Evolutionary conservation across 83 land plant species (phyloP).

Genomic region (Isoetes engelmannii): DNA sequence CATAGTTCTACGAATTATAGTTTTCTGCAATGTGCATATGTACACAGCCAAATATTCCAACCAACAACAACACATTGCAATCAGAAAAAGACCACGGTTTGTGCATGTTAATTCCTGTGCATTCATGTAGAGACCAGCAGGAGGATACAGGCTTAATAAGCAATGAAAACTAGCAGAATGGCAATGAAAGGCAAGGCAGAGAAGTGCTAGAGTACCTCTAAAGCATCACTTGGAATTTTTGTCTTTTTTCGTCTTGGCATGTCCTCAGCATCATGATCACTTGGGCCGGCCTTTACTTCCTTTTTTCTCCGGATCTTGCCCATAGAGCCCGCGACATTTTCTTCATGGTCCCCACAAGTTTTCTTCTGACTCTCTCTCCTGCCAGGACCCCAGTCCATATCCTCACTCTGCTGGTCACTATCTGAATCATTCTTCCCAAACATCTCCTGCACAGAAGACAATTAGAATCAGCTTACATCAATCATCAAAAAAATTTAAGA

Average conservation of each 20-base stretch:
- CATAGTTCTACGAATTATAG: too few relatives aligned
- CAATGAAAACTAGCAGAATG: not conserved
- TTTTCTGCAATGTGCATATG: not conserved
- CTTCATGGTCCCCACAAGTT: slow-evolving; percentile 2
- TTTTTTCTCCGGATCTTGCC: not conserved
- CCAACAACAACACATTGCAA: slow-evolving; percentile 8
- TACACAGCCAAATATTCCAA: not conserved
- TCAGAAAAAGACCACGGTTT: not conserved
- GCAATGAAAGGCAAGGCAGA: not conserved
- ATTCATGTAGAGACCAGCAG: too few relatives aligned
- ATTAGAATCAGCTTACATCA: not conserved
- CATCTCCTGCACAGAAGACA: slow-evolving; percentile 38
- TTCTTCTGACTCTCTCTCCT: not conserved
- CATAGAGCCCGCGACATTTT: not conserved
- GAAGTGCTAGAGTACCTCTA: slow-evolving; percentile 13
- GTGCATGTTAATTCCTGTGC: too few relatives aligned
- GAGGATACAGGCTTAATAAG: too few relatives aligned
- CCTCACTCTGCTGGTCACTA: slow-evolving; percentile 45
- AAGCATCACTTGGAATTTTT: slow-evolving; percentile 17
- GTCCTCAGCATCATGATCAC: slow-evolving; percentile 6
- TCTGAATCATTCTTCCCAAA: slow-evolving; percentile 42
- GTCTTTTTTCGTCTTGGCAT: slow-evolving; percentile 11
- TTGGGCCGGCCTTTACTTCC: slow-evolving; percentile 10
- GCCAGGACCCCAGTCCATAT: slow-evolving; percentile 50
- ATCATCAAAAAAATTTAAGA: not conserved